A percentile compares a stretch with the other conserved stretches of the same genome.
These are phyloP conservation scores for Phytophthora pinifolia DNA, from an alignment of 352 stramenopile genomes.

Conservation along the genomic window DNA sequence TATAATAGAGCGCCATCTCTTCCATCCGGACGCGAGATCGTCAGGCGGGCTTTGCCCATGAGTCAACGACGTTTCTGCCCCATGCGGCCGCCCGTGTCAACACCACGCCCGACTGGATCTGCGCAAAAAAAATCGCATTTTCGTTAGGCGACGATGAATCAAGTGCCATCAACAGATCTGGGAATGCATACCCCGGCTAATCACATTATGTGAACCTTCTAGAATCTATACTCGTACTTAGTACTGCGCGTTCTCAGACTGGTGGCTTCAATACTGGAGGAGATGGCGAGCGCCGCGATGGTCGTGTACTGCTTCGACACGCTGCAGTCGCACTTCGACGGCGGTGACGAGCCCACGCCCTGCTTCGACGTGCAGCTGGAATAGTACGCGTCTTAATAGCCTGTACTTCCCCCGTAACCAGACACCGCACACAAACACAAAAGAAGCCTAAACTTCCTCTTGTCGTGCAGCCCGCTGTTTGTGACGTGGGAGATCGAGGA, in stretches of 20 bases:
- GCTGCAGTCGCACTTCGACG: slow-evolving; percentile 68
- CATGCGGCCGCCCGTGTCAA: slow-evolving; percentile 20
- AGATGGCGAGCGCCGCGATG: slow-evolving; percentile 79
- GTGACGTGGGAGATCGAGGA: slow-evolving; percentile 86
- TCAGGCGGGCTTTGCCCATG: slow-evolving; percentile 22
- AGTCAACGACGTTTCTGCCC: slow-evolving; percentile 8
- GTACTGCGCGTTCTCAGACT: too few relatives aligned
- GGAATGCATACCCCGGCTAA: too few relatives aligned
- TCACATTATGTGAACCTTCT: too few relatives aligned
- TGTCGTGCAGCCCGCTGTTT: slow-evolving; percentile 59
- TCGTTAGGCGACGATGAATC: slow-evolving; percentile 27
- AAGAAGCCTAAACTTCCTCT: not conserved
- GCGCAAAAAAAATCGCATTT: slow-evolving; percentile 20
- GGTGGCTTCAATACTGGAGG: not conserved
- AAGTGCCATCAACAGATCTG: not conserved
- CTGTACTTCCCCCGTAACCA: too few relatives aligned
- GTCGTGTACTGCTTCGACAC: slow-evolving; percentile 87
- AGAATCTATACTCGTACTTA: too few relatives aligned
- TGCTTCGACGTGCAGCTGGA: slow-evolving; percentile 57
- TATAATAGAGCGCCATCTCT: slow-evolving; percentile 13
- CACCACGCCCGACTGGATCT: not conserved
- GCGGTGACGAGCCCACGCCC: slow-evolving; percentile 45
- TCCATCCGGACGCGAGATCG: slow-evolving; percentile 10
- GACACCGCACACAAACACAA: not conserved
- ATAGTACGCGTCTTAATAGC: slow-evolving; percentile 36